Evolutionary conservation across 176 grass and related monocot species (phyloP), one percentile per base, ranked within the genome.

Genomic region (Carex cristatella): DNA sequence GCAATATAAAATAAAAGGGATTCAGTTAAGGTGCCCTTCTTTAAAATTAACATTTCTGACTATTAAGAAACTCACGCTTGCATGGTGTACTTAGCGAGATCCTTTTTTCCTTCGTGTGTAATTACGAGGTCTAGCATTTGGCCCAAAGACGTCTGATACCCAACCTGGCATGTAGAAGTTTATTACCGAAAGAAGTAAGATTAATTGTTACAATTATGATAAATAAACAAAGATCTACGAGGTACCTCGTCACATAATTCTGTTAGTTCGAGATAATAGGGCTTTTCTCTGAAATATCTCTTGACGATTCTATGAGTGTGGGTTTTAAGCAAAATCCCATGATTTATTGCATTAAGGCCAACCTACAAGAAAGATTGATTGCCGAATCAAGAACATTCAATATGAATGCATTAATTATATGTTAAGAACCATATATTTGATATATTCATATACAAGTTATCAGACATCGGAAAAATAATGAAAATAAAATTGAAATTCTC

Each of bases 121-220:
- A 86, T 78, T 37, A 92, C 85, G 16, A 92, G 88, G 48, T 92
- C 91, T 69, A 90, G 85, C 91, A 92, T 90, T 77, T 92, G 91
- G n/a, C 88, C 91, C 57, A 89, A 54, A 42, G 88, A 87, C 28
- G 91, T 88, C 69, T 92, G 91, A 64, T 89, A 44, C 32, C 82
- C 86, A 71, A 90, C 44, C 91, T 92, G 58, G 8, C 2, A 89
- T 1, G 30, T 83, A 86, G 13, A 40, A 49, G 11, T 55, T 32
- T 15, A 55, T 77, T 55, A 77, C 69, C 8, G 4, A 30, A 28
- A 12, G 40, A 75, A 77, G 49, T 31, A 56, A 10, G 46, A 77
- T 77, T 76, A 51, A 49, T 55, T 55, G 4, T 3, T 54, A 53
- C 44, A 55, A 33, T 84, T 59, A 0, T n/a, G 65, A 69, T 69